A percentile compares a stretch with the other conserved stretches of the same genome.
Evolutionary conservation across 257 asterid species (phyloP).

Genomic region (Anisodus acutangulus): DNA sequence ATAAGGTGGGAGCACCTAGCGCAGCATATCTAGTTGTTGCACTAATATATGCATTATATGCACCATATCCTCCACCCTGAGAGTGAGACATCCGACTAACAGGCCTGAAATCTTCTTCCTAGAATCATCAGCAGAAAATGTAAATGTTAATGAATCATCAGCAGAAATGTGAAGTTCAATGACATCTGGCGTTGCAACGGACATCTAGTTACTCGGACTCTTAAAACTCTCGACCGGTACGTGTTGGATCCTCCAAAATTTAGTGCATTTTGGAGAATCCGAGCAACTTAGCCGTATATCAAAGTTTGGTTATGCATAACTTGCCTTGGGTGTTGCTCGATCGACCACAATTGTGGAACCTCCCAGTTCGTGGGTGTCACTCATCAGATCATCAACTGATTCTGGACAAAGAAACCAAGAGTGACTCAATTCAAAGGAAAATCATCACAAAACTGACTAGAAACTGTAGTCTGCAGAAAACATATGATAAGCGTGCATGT

Average conservation of each 20-base stretch:
- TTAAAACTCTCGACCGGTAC: too few species aligned
- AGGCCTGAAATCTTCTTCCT: slow-evolving; percentile 94
- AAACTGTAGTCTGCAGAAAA: background rate
- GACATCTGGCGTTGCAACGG: background rate
- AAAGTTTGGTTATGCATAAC: background rate
- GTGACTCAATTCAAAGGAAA: slow-evolving; percentile 4
- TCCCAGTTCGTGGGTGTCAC: slow-evolving; percentile 87
- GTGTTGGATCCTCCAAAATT: too few species aligned
- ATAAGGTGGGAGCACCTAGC: slow-evolving; percentile 95
- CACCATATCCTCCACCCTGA: slow-evolving; percentile 89
- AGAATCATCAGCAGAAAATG: background rate
- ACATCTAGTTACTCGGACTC: too few species aligned
- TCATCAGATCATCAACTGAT: slow-evolving; percentile 96
- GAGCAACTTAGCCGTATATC: background rate
- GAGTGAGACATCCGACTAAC: slow-evolving; percentile 68
- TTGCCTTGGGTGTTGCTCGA: slow-evolving; percentile 97
- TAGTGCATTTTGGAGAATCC: too few species aligned
- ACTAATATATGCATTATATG: slow-evolving; percentile 88
- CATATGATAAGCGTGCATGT: slow-evolving; percentile 8
- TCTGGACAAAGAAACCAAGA: slow-evolving; percentile 52
- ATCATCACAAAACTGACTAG: slow-evolving; percentile 21
- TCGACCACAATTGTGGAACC: slow-evolving; percentile 95
- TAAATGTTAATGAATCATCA: background rate
- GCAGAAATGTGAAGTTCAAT: background rate
- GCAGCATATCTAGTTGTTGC: slow-evolving; percentile 98